Base-by-base conservation (phyloP, 2,329 filamentous ascomycete genomes). In the Botrytis squamosa region DNA sequence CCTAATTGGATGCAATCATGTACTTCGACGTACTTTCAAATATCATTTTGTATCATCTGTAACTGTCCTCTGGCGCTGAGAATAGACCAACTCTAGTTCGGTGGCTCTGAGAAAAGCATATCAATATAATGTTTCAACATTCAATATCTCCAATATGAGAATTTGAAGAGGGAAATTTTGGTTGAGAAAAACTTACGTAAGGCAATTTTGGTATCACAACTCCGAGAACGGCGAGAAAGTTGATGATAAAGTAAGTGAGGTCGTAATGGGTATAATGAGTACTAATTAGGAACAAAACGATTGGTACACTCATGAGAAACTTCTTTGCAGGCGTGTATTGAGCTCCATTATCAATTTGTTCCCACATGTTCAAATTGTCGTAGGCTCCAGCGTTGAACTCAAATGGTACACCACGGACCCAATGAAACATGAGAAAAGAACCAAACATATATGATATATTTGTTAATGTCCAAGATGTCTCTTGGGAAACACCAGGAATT, bases 281-380 rank as follows among this genome's bases (percentile, higher is more conserved):
- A 88, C 95, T 98, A 80, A 98, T 87, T 73, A 99, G 88, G 83
- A 99, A 99, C 76, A 99, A 88, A 77, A 95, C 88, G 80, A 99
- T 97, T 57, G 96, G 96, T 49, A 98, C 95, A 80, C 92, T 94
- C 79, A 98, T 90, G 74, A 99, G 87, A 81, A 99, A 99, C 84
- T 99, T 99, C 88, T 99, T 99, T 77, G 96, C 93, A 6, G 96
- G 96, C 0, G 96, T 99, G 85, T 98, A 99, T 83, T 99, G 96
- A 79, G 96, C 96, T 65, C 96, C 96, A 81, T 98, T 97, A 86
- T 99, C 96, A 83, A 99, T 99, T 85, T 99, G 96, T 86, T 99
- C 96, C 96, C 96, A 99, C 96, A 99, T 98, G 86, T 98, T 99
- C 81, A 99, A 88, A 84, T 99, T 98, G 87, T 99, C 96, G 84